Percentiles rank a stretch among this genome's conserved stretches.
These are phyloP conservation scores for barley (Hordeum vulgare) DNA, from an alignment of 176 grass and related monocot species.

Conservation along the genomic window MorexV3_pseudomolecules_assembly NC_058518.1:72556569-72557068, in stretches of 20 bases:
- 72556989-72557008: slow-evolving; percentile 15
- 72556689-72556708: slow-evolving; percentile 18
- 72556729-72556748: slow-evolving; percentile 37
- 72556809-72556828: background rate
- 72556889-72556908: slow-evolving; percentile 28
- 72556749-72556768: slow-evolving; percentile 46
- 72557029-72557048: background rate
- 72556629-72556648: slow-evolving; percentile 60
- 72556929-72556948: background rate
- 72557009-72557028: slow-evolving; percentile 32
- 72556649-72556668: slow-evolving; percentile 69
- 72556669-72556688: slow-evolving; percentile 32
- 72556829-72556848: background rate
- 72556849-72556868: slow-evolving; percentile 13
- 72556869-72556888: slow-evolving; percentile 35
- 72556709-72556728: slow-evolving; percentile 49
- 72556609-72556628: slow-evolving; percentile 52
- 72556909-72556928: slow-evolving; percentile 39
- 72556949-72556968: slow-evolving; percentile 32
- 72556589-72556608: slow-evolving; percentile 36
- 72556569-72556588: slow-evolving; percentile 88
- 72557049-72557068: slow-evolving; percentile 28
- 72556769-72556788: slow-evolving; percentile 5
- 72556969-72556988: slow-evolving; percentile 32
- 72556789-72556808: slow-evolving; percentile 5